Evolutionary conservation across 129 eudicot species (phyloP), one percentile per base, ranked within the genome.

Genomic region (Lactuca saligna): DNA sequence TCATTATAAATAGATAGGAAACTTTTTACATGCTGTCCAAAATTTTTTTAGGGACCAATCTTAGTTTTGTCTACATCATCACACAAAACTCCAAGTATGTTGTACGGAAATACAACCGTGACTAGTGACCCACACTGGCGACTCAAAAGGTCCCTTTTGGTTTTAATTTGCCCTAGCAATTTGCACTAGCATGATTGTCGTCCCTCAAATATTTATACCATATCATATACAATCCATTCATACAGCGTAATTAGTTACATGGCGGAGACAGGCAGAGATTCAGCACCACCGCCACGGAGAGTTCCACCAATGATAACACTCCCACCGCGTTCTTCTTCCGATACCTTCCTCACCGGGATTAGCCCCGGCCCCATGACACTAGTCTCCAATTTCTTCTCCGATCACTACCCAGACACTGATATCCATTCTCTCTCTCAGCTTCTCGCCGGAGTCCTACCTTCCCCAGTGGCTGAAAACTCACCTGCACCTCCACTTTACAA

Each of bases 311-410:
- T 7, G 69, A 38, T 75, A 59, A 67, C 69, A 9, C 74, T 75
- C 16, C 74, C 80, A 51, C 62, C 49, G 4, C 69, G 51, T 63
- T 29, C 75, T 50, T 20, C 56, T 32, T 29, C 44, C 9, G 80
- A 60, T 29, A 4, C 57, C n/a, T 59, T 38, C 29, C 14, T 54
- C 54, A 9, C 34, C 39, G 74, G 63, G 16, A 17, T 75, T 67
- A 60, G 75, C 69, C 80, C 69, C 1, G 80, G 80, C 13, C 80
- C 80, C 61, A 70, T 77, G 81, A 77, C 81, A 7, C 49, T 77
- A 6, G 81, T 77, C 51, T 77, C 81, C 39, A 77, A 70, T 38
- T 77, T 69, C 17, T 69, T 77, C 25, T 56, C 66, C 17, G 81
- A 77, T 44, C 66, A 70, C 15, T 77, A 69, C 54, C 72, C 72